These are phyloP conservation scores for Teunomyces atbi DNA, from an alignment of 805 yeast genomes.

Conservation along the genomic window DNA sequence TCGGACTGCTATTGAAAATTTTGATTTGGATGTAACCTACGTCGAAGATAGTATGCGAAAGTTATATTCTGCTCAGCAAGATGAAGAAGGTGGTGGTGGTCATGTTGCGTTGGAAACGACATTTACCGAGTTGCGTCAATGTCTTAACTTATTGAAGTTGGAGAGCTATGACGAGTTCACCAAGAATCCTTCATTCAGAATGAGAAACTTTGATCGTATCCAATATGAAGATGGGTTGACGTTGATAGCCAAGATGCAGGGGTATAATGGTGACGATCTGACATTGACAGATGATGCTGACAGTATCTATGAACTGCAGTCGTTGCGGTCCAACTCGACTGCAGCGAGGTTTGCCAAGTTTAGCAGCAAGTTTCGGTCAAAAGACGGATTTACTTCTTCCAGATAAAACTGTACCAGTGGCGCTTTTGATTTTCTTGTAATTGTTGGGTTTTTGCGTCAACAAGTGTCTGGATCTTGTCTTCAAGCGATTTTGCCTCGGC, in stretches of 20 bases:
- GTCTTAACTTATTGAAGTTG: conserved; percentile 65
- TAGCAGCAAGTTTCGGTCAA: conserved; percentile 12
- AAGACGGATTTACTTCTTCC: conserved; percentile 3
- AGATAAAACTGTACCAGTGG: conserved; percentile 13
- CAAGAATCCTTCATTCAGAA: conserved; percentile 43
- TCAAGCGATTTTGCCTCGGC: conserved; percentile 20
- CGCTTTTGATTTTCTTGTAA: conserved; percentile 12
- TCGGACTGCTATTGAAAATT: conserved; percentile 62
- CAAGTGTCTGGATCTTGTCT: conserved; percentile 24
- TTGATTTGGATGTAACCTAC: conserved; percentile 76
- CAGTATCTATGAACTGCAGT: conserved; percentile 19
- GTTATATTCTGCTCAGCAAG: conserved; percentile 24
- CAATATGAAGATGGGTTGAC: conserved; percentile 67
- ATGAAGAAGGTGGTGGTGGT: conserved; percentile 24
- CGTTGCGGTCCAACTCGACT: conserved; percentile 20
- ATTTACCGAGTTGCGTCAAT: conserved; percentile 76
- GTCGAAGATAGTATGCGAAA: conserved; percentile 57
- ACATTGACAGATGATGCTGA: conserved; percentile 11
- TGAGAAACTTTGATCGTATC: conserved; percentile 66
- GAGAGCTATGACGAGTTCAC: conserved; percentile 65
- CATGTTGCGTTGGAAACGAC: conserved; percentile 65
- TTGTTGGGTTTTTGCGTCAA: conserved; percentile 24
- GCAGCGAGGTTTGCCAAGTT: conserved; percentile 18
- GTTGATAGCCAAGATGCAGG: conserved; percentile 54
- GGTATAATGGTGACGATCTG: conserved; percentile 15